Conservation (phyloP, 257 asterid species). For the Rhazya stricta region DNA sequence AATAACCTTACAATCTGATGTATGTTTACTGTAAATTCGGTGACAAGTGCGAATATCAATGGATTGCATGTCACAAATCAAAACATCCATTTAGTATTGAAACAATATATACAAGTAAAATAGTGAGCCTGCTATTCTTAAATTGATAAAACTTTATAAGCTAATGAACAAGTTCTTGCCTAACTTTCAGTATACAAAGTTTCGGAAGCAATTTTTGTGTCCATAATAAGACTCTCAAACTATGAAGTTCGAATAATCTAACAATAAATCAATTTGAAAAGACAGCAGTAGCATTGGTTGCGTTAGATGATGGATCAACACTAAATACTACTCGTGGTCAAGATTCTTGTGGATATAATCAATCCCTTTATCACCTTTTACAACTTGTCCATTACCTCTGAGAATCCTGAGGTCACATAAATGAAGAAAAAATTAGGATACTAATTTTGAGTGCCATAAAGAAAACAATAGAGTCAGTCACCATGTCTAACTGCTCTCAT, state of each 20-base stretch:
- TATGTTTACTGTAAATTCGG: not conserved
- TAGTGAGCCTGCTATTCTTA: not conserved
- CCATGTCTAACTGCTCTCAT: too few relatives aligned
- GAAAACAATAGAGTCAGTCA: not conserved
- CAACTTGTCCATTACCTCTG: conserved; percentile 60
- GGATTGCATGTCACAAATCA: not conserved
- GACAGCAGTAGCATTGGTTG: not conserved
- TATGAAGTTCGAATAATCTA: not conserved
- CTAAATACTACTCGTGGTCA: not conserved
- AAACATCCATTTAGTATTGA: not conserved
- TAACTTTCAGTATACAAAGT: not conserved
- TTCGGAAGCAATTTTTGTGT: not conserved
- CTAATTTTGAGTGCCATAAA: not conserved
- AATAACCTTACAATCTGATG: not conserved
- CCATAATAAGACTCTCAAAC: not conserved
- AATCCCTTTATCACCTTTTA: conserved; percentile 48
- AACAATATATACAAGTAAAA: not conserved
- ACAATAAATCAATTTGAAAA: not conserved
- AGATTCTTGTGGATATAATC: conserved; percentile 53
- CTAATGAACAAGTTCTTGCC: not conserved
- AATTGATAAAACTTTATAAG: not conserved
- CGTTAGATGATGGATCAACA: not conserved
- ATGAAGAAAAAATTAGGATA: not conserved
- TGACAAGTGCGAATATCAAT: not conserved
- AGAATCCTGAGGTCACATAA: conserved; percentile 40